Percentiles rank a stretch among this genome's conserved stretches.
phyloP scores from a whole-genome alignment of 208 protist genomes.

The Leishmania martiniquensis region DNA sequence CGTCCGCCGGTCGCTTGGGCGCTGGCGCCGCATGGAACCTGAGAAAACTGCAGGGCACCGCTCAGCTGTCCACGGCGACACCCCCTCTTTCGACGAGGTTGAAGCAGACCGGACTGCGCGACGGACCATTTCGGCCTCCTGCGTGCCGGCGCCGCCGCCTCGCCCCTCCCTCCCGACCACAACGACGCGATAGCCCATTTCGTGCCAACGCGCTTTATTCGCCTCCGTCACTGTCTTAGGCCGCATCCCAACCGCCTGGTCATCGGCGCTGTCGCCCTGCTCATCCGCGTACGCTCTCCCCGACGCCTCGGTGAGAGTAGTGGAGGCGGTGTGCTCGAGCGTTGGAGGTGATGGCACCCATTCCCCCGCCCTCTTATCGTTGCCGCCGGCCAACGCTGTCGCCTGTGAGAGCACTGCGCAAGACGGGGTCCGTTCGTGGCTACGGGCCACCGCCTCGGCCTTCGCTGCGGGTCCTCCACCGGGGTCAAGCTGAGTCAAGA shows the following conservation, averaged over 20 bases:
- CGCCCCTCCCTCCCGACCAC: constrained; percentile 41
- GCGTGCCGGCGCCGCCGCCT: not conserved
- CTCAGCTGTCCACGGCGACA: not conserved
- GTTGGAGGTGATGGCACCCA: not conserved
- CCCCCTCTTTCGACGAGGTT: not conserved
- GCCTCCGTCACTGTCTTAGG: constrained; percentile 12
- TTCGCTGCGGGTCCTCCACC: not conserved
- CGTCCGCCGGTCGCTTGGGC: not conserved
- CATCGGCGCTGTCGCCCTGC: constrained; percentile 3
- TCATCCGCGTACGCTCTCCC: not conserved
- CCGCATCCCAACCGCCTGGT: constrained; percentile 12
- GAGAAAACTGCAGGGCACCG: not conserved
- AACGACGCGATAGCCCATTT: constrained; percentile 79
- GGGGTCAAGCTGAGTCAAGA: constrained; percentile 32
- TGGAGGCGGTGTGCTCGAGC: not conserved
- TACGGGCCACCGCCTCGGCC: not conserved
- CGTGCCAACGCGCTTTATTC: constrained; percentile 55
- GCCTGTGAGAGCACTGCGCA: not conserved
- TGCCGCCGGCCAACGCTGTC: not conserved
- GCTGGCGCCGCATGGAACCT: not conserved
- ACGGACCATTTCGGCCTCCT: not conserved
- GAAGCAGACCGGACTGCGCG: constrained; percentile 6
- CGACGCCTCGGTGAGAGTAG: not conserved
- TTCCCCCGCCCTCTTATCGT: not conserved
- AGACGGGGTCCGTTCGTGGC: not conserved